Evolutionary conservation across 768 basidiomycete species (phyloP).

Genomic region (Pisolithus sp.): DNA sequence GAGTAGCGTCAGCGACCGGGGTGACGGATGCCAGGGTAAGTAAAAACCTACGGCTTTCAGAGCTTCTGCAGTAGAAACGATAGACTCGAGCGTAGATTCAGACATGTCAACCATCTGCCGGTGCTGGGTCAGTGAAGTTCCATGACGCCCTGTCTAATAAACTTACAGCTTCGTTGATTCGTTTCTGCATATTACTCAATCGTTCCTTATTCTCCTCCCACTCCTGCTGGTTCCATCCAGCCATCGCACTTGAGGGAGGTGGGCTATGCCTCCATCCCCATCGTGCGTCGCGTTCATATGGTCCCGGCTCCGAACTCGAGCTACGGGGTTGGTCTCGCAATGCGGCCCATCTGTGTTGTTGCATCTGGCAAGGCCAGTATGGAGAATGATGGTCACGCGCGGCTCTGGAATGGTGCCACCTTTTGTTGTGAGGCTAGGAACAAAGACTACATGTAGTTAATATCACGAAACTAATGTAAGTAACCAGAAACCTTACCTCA

Average conservation of each 20-base stretch:
- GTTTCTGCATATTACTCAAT: constrained; percentile 37
- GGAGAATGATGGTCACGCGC: constrained; percentile 37
- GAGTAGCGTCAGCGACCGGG: not conserved
- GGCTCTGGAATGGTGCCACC: constrained; percentile 34
- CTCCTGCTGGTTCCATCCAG: constrained; percentile 23
- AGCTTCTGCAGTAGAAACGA: constrained; percentile 49
- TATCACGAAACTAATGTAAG: no score
- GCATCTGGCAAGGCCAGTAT: constrained; percentile 23
- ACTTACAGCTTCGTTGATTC: constrained; percentile 47
- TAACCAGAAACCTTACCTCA: no score
- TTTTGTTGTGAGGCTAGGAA: no score
- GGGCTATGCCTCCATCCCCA: constrained; percentile 5
- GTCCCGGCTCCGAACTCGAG: not conserved
- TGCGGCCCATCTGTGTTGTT: constrained; percentile 14
- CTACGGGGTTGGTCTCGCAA: constrained; percentile 8
- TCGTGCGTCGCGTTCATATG: not conserved
- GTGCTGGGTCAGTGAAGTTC: not conserved
- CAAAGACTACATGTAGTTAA: no score
- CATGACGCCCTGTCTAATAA: not conserved
- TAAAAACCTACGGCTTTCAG: constrained; percentile 50
- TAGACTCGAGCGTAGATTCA: constrained; percentile 59
- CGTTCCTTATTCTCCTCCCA: constrained; percentile 47
- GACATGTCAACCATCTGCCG: constrained; percentile 55
- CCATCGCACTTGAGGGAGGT: constrained; percentile 8
- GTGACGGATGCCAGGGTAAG: not conserved